phyloP scores from a whole-genome alignment of 164 flowering plant genomes.

The Umbilicus rupestris region DNA sequence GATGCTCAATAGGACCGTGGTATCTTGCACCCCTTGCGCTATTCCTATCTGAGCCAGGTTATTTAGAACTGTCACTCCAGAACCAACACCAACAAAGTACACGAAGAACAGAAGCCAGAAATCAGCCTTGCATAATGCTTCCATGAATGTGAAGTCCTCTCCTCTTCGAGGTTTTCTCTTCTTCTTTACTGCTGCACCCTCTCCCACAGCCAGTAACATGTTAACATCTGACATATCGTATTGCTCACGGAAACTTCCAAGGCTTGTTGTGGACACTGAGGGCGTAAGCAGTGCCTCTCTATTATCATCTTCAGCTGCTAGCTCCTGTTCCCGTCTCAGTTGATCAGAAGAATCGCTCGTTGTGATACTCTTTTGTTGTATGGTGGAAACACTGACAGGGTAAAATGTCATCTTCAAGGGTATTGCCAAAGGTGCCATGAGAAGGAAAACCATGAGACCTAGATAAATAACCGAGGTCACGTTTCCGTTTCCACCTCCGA shows the following conservation, averaged over 20 bases:
- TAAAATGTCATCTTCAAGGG: slow-evolving; percentile 81
- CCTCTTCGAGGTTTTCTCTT: slow-evolving; percentile 75
- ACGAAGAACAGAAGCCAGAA: slow-evolving; percentile 91
- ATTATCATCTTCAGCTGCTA: slow-evolving; percentile 19
- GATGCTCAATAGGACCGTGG: slow-evolving; percentile 59
- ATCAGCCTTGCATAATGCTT: slow-evolving; percentile 78
- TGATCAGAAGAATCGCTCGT: slow-evolving; percentile 24
- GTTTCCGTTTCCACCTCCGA: slow-evolving; percentile 21
- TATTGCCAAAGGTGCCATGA: slow-evolving; percentile 75
- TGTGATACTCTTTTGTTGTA: slow-evolving; percentile 16
- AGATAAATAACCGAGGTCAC: slow-evolving; percentile 33
- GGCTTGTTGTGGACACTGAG: slow-evolving; percentile 39
- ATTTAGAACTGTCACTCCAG: slow-evolving; percentile 90
- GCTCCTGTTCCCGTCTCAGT: slow-evolving; percentile 24
- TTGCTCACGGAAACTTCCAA: slow-evolving; percentile 40
- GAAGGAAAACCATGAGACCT: slow-evolving; percentile 52
- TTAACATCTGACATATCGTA: slow-evolving; percentile 51
- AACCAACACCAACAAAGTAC: slow-evolving; percentile 74
- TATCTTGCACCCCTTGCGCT: slow-evolving; percentile 53
- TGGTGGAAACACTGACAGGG: slow-evolving; percentile 28
- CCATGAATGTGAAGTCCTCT: slow-evolving; percentile 64
- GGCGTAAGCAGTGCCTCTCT: slow-evolving; percentile 42
- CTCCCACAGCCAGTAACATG: slow-evolving; percentile 80
- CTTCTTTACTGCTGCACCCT: slow-evolving; percentile 72
- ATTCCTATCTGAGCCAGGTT: slow-evolving; percentile 87